phyloP scores from a whole-genome alignment of 768 basidiomycete species.

The Amanita pallidorosea region DNA sequence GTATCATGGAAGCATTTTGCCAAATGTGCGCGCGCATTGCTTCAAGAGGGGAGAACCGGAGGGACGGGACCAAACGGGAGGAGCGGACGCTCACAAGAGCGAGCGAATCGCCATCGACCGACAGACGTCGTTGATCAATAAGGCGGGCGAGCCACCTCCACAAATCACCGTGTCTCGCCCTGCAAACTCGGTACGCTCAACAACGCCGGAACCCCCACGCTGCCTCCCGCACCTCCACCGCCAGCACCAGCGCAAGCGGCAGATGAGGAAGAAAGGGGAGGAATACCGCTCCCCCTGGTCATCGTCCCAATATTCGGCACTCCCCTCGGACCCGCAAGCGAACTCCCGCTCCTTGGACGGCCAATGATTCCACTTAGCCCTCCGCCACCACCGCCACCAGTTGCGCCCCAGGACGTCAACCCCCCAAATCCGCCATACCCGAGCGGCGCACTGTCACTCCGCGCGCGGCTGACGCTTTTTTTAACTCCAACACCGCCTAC shows the following conservation, averaged over 20 bases:
- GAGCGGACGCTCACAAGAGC: background rate
- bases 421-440: constrained; percentile 32
- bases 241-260: constrained; percentile 3
- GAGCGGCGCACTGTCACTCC: constrained; percentile 60
- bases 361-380: constrained; percentile 22
- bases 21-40: too few relatives aligned
- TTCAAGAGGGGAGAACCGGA: background rate
- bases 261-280: too few relatives aligned
- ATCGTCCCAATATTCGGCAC: constrained; percentile 28
- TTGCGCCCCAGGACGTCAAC: constrained; percentile 12
- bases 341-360: constrained; percentile 42
- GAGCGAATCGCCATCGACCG: background rate
- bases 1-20: too few relatives aligned
- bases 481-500: constrained; percentile 14
- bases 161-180: background rate
- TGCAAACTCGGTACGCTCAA: constrained; percentile 22
- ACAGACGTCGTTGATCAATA: background rate
- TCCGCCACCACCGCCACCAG: constrained; percentile 13
- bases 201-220: constrained; percentile 13
- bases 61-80: background rate
- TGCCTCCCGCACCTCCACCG: background rate
- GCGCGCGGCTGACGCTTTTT: constrained; percentile 35
- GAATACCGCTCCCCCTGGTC: constrained; percentile 11
- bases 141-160: too few relatives aligned
- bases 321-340: constrained; percentile 25